Base-by-base conservation (phyloP, 805 yeast genomes). In the Kluyveromyces wickerhamii region DNA sequence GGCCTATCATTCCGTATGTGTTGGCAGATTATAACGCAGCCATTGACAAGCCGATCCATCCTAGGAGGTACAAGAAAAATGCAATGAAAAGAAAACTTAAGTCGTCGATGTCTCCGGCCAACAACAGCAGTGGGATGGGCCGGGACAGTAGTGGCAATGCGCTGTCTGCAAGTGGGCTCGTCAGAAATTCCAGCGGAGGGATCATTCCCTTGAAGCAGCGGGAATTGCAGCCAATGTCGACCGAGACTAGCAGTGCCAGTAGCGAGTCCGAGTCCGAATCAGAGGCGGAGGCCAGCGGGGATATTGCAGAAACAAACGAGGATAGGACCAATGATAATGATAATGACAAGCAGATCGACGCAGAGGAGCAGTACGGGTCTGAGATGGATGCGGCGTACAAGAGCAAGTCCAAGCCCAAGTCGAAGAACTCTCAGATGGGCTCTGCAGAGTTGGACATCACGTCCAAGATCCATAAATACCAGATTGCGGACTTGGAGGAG, bases 401-500 rank as follows among this genome's bases (percentile, higher is more conserved):
- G n/a, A n/a, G n/a, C n/a, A n/a, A n/a, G n/a, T n/a, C n/a, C n/a
- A n/a, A n/a, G n/a, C n/a, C n/a, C n/a, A n/a, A n/a, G n/a, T n/a
- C n/a, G n/a, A n/a, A n/a, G n/a, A n/a, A n/a, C n/a, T n/a, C n/a
- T n/a, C n/a, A n/a, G n/a, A n/a, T n/a, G n/a, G n/a, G n/a, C n/a
- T n/a, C n/a, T n/a, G n/a, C n/a, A n/a, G n/a, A n/a, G n/a, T n/a
- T n/a, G 12, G 47, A 41, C 5, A 49, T 48, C 3, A 45, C 53
- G 11, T 38, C 60, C 5, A 57, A 62, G 12, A 59, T 64, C n/a
- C 61, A 61, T 29, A 57, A 60, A 26, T 54, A 56, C 36, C 94
- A 84, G 50, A 80, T 85, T 34, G 97, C 96, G 0, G 96, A 88
- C 52, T 68, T 92, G 39, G 98, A 92, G 57, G 98, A 92, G 59